These are phyloP conservation scores for Cucurbita moschata DNA, from an alignment of 306 rosid genomes.

Conservation along the genomic window DNA sequence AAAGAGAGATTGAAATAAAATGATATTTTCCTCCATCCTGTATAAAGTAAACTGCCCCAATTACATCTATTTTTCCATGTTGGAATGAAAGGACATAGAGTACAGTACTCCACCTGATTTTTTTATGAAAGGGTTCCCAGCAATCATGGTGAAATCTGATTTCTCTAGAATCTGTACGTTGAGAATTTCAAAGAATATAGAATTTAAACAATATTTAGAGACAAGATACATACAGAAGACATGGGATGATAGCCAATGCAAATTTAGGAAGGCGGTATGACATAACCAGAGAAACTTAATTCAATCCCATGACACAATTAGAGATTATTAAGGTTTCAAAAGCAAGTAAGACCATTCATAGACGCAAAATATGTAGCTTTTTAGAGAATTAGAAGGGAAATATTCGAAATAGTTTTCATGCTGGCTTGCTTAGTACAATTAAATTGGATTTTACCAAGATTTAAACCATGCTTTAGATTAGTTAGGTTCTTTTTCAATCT, in stretches of 20 bases:
- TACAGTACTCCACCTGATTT: constrained; percentile 45
- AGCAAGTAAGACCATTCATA: not conserved
- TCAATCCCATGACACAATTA: not conserved
- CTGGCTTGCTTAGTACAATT: not conserved
- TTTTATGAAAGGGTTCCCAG: constrained; percentile 68
- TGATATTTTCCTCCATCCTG: constrained; percentile 97
- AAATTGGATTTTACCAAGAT: not conserved
- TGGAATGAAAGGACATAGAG: not conserved
- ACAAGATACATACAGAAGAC: not conserved
- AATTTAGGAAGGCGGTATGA: not conserved
- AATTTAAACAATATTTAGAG: constrained; percentile 5
- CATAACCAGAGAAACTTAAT: not conserved
- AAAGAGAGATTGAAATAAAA: constrained; percentile 84
- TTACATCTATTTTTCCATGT: not conserved
- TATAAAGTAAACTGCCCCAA: not conserved
- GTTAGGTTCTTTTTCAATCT: not conserved
- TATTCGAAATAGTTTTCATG: not conserved
- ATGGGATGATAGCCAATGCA: not conserved
- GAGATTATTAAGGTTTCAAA: not conserved
- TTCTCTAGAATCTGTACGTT: constrained; percentile 69
- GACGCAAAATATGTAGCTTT: not conserved
- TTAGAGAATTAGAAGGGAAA: not conserved
- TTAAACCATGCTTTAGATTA: not conserved
- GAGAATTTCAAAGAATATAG: constrained; percentile 2
- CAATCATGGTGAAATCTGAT: constrained; percentile 53